Evolutionary conservation across 2,329 filamentous ascomycete species (phyloP).

Genomic region (Rhynchosporium secalis): DNA sequence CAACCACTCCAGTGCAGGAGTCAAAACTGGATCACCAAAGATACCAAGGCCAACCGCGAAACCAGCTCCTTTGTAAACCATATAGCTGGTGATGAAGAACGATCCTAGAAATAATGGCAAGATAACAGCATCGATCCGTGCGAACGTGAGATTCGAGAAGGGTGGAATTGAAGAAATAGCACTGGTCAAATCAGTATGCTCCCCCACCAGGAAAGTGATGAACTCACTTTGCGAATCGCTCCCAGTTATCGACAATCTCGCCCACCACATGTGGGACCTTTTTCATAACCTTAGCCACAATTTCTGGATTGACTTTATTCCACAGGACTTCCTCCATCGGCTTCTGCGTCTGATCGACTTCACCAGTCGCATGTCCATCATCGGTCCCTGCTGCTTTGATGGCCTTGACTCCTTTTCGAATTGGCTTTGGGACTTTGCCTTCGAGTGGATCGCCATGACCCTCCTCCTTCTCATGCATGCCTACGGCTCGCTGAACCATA

Average conservation of each 20-base stretch:
- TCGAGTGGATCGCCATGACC: conserved; percentile 26
- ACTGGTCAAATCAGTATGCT: conserved; percentile 3
- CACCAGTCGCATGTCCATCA: conserved; percentile 20
- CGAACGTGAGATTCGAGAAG: conserved; percentile 54
- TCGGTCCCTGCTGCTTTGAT: conserved; percentile 17
- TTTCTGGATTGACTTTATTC: conserved; percentile 26
- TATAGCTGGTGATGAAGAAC: conserved; percentile 55
- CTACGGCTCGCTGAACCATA: conserved; percentile 22
- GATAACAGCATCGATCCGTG: conserved; percentile 55
- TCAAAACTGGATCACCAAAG: conserved; percentile 76
- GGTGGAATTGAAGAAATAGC: conserved; percentile 44
- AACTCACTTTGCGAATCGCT: conserved; percentile 47
- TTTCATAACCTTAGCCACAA: conserved; percentile 15
- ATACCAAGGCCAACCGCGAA: conserved; percentile 71
- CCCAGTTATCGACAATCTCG: conserved; percentile 52
- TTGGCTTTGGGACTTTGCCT: conserved; percentile 25
- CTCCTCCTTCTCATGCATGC: conserved; percentile 27
- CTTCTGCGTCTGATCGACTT: conserved; percentile 27
- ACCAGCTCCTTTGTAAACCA: conserved; percentile 63
- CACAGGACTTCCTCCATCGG: conserved; percentile 29
- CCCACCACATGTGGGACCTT: conserved; percentile 44
- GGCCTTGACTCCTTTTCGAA: conserved; percentile 21
- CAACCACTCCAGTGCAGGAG: conserved; percentile 56
- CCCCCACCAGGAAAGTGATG: not conserved
- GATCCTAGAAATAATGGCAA: conserved; percentile 54